Evolutionary conservation across 495 filamentous ascomycete genomes (phyloP).

Genomic region (Neurospora africana): DNA sequence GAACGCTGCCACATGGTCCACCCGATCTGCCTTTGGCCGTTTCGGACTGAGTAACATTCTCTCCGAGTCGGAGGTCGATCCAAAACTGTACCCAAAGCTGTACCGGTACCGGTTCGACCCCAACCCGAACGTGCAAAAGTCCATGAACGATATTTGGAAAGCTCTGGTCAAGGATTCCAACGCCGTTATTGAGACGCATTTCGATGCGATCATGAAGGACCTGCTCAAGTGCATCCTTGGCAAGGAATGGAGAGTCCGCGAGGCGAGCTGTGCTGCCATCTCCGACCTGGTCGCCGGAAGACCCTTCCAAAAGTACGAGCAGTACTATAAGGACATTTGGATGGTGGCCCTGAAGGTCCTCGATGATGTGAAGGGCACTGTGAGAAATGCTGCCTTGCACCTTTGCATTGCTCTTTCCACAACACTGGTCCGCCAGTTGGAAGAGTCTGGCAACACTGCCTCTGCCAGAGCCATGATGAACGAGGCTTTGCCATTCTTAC

Average conservation of each 20-base stretch:
- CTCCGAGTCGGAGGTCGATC: constrained; percentile 78
- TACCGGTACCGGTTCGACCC: constrained; percentile 93
- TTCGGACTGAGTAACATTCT: constrained; percentile 88
- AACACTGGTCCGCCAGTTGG: constrained; percentile 73
- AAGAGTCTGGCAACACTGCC: constrained; percentile 60
- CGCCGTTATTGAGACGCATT: constrained; percentile 60
- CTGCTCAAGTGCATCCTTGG: constrained; percentile 75
- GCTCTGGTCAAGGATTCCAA: constrained; percentile 77
- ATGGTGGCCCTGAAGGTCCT: constrained; percentile 69
- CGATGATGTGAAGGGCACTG: constrained; percentile 90
- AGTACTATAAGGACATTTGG: constrained; percentile 79
- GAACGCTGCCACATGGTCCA: constrained; percentile 92
- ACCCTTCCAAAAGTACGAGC: constrained; percentile 65
- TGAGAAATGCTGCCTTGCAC: constrained; percentile 66
- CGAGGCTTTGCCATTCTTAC: constrained; percentile 77
- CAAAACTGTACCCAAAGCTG: constrained; percentile 88
- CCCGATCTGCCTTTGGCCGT: constrained; percentile 83
- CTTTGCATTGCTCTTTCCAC: constrained; percentile 75
- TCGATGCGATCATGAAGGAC: constrained; percentile 77
- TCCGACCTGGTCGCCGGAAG: constrained; percentile 72
- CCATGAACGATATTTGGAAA: constrained; percentile 97
- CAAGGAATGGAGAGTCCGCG: constrained; percentile 83
- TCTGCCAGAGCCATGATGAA: constrained; percentile 69
- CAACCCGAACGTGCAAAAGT: constrained; percentile 78
- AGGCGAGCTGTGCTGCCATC: constrained; percentile 86